Evolutionary conservation across 495 filamentous ascomycete species (phyloP), one percentile per base, ranked within the genome.

Genomic region (Neurospora tetrasperma): DNA sequence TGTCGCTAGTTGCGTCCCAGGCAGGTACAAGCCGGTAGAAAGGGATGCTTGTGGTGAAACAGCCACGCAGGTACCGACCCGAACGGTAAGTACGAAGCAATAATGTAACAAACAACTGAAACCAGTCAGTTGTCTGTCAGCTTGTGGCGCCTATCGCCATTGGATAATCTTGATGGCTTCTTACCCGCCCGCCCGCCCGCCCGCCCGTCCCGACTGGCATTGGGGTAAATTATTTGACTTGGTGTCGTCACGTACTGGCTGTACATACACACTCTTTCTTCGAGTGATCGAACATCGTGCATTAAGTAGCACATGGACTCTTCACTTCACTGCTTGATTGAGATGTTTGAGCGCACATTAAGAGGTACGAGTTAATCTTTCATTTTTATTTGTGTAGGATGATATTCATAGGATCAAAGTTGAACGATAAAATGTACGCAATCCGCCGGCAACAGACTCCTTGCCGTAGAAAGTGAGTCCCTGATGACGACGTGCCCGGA

Each of bases 401-500:
- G 18, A 1, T 27, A 31, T 18, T 66, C 27, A 35, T 66, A 66
- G 2, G 27, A 16, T 66, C 2, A 38, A 66, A 14, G 16, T 16
- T 35, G 5, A 41, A 27, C 10, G 9, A 72, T 14, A 12, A 70
- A 41, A 76, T 82, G 80, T 82, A 59, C 59, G 80, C 80, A 79
- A 72, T 82, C 79, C 80, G 70, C 71, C 73, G 41, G 27, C 72
- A 70, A 76, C 76, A 80, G 70, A 73, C 72, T 69, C 69, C 72
- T 31, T 39, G 72, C 20, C 69, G 10, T 62, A 39, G 31, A 59
- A 42, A 43, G 42, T 20, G 46, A 74, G 69, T 69, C 74, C 72
- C 70, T 35, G 76, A 75, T 71, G 54, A 73, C 41, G 73, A 69
- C 76, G 77, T 81, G 80, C 78, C 80, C 78, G 80, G 80, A 81